Evolutionary conservation across 805 yeast genomes (phyloP).

Genomic region (Teunomyces gatunensis): DNA sequence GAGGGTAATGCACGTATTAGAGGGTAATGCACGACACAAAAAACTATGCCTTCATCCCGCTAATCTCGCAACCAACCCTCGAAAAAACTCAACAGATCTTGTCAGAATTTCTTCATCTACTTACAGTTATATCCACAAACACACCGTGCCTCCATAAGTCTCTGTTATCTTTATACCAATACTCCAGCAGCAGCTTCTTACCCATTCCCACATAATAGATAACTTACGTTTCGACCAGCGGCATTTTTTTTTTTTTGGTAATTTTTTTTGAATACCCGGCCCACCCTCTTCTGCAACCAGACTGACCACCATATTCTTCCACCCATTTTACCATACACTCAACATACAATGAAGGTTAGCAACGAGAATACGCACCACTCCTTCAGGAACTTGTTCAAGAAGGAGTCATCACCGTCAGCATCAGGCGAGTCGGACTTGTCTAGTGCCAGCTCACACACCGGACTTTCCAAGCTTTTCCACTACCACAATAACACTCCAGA

Average conservation of each 20-base stretch:
- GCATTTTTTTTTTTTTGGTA: neutral
- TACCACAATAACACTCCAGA: slow-evolving; percentile 15
- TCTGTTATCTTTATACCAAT: neutral
- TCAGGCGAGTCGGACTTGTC: slow-evolving; percentile 7
- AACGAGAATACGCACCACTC: slow-evolving; percentile 16
- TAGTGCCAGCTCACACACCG: slow-evolving; percentile 13
- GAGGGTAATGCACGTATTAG: neutral
- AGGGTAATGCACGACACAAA: neutral
- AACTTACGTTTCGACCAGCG: neutral
- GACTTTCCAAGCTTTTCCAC: slow-evolving; percentile 20
- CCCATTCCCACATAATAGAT: neutral
- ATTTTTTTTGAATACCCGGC: neutral
- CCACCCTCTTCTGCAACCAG: neutral
- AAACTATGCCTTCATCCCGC: neutral
- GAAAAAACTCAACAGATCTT: slow-evolving; percentile 1
- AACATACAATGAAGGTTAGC: slow-evolving; percentile 8
- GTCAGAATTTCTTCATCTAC: neutral
- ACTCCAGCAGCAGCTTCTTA: neutral
- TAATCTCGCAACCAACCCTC: slow-evolving; percentile 3
- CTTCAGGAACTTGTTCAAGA: slow-evolving; percentile 20
- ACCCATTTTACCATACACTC: neutral
- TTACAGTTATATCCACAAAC: neutral
- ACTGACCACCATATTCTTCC: neutral
- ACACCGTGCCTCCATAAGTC: neutral
- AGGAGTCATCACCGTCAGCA: slow-evolving; percentile 12